Percentiles rank a stretch among this genome's conserved stretches.
Conservation (phyloP, 148 eudicot genomes). For the Tetragonia tetragonoides region DNA sequence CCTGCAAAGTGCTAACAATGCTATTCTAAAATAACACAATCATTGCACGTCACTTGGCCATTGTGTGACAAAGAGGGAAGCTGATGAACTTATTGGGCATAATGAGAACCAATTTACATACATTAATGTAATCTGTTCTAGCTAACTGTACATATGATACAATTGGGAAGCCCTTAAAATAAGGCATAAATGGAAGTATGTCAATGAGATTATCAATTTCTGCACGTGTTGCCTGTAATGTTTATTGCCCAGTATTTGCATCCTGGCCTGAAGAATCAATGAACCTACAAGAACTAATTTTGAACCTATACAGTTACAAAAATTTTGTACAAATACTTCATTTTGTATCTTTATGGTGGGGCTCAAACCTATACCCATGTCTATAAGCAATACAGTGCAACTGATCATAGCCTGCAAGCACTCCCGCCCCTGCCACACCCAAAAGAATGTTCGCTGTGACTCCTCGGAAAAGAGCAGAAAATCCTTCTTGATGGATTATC, state of each 20-base stretch:
- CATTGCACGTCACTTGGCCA: neutral
- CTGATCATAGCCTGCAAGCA: conserved; percentile 88
- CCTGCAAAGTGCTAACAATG: conserved; percentile 10
- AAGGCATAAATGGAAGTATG: neutral
- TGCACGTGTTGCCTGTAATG: neutral
- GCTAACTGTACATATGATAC: conserved; percentile 23
- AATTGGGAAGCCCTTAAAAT: conserved; percentile 7
- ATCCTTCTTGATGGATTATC: conserved; percentile 69
- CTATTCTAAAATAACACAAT: neutral
- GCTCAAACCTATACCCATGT: conserved; percentile 35
- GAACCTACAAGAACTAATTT: neutral
- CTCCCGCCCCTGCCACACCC: conserved; percentile 97
- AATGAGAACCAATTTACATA: conserved; percentile 5
- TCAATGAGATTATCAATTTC: conserved; percentile 4
- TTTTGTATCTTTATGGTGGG: conserved; percentile 35
- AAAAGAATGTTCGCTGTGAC: conserved; percentile 82
- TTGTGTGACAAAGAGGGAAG: neutral
- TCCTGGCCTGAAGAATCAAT: neutral
- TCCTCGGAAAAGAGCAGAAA: conserved; percentile 68
- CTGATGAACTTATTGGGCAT: neutral
- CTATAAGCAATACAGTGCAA: conserved; percentile 55
- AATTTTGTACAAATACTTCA: conserved; percentile 16
- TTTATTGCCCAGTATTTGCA: conserved; percentile 9
- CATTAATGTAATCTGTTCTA: neutral
- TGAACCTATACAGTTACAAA: conserved; percentile 23